phyloP scores from a whole-genome alignment of 768 basidiomycete genomes.

The Boletales sp. region DNA sequence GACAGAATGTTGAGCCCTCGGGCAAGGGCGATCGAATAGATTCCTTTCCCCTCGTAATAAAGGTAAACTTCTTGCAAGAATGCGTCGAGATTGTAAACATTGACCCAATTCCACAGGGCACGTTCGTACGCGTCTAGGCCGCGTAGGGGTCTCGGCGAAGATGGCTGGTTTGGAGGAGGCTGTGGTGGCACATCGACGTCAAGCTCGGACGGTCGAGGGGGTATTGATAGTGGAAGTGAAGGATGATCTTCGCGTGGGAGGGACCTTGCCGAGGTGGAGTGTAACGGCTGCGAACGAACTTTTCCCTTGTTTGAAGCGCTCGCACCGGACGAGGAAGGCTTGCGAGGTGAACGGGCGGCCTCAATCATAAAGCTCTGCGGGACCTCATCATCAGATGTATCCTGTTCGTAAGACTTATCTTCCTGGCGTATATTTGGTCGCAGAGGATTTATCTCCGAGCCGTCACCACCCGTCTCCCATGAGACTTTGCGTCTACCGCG shows the following conservation, averaged over 20 bases:
- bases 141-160: conserved; percentile 47
- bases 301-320: conserved; percentile 33
- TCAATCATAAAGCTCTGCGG: conserved; percentile 87
- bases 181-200: conserved; percentile 35
- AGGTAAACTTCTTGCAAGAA: conserved; percentile 94
- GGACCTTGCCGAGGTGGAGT: conserved; percentile 46
- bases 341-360: conserved; percentile 44
- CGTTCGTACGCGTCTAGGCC: conserved; percentile 83
- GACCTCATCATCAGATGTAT: conserved; percentile 78
- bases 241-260: conserved; percentile 36
- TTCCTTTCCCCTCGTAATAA: conserved; percentile 96
- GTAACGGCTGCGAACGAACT: conserved; percentile 47
- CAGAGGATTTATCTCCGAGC: conserved; percentile 53
- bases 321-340: conserved; percentile 28
- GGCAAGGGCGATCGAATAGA: conserved; percentile 90
- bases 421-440: conserved; percentile 72
- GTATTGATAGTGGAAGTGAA: conserved; percentile 43
- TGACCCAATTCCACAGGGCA: conserved; percentile 98
- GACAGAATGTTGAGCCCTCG: conserved; percentile 93
- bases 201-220: conserved; percentile 65
- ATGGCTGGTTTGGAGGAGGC: conserved; percentile 17
- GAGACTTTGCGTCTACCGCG: conserved; percentile 52
- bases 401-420: conserved; percentile 54
- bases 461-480: conserved; percentile 52
- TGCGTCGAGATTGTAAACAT: conserved; percentile 94